These are phyloP conservation scores for Beta vulgaris DNA, from an alignment of 148 eudicot genomes.

Conservation along the genomic window DNA sequence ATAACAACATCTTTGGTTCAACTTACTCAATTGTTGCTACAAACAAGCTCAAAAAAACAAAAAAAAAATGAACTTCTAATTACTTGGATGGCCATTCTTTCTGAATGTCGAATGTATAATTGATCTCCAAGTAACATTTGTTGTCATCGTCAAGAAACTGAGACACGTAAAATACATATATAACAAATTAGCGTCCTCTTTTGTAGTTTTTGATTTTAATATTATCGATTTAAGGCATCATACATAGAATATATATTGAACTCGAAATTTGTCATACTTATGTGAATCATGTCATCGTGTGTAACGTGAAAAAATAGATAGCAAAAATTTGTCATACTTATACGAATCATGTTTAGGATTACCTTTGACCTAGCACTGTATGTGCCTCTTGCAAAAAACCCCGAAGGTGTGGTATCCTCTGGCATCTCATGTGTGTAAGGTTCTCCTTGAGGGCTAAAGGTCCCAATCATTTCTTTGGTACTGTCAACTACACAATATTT, in stretches of 20 bases:
- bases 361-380: slow-evolving; percentile 68
- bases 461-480: slow-evolving; percentile 76
- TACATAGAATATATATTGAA: too few species aligned
- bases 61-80: not conserved
- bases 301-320: too few species aligned
- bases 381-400: slow-evolving; percentile 68
- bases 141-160: slow-evolving; percentile 67
- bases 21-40: not conserved
- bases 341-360: too few species aligned
- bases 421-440: slow-evolving; percentile 68
- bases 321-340: too few species aligned
- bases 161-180: not conserved
- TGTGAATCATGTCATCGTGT: too few species aligned
- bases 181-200: not conserved
- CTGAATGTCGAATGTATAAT: slow-evolving; percentile 60
- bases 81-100: slow-evolving; percentile 45
- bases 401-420: slow-evolving; percentile 72
- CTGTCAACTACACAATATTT: slow-evolving; percentile 44
- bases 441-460: slow-evolving; percentile 67
- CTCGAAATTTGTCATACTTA: too few species aligned
- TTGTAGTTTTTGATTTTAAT: too few species aligned
- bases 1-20: not conserved
- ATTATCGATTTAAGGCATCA: too few species aligned
- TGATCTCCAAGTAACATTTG: slow-evolving; percentile 68
- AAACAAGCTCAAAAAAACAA: not conserved